Evolutionary conservation across 1,284 basidiomycete species (phyloP).

Genomic region (Ceratorhiza oryzae-sativae): DNA sequence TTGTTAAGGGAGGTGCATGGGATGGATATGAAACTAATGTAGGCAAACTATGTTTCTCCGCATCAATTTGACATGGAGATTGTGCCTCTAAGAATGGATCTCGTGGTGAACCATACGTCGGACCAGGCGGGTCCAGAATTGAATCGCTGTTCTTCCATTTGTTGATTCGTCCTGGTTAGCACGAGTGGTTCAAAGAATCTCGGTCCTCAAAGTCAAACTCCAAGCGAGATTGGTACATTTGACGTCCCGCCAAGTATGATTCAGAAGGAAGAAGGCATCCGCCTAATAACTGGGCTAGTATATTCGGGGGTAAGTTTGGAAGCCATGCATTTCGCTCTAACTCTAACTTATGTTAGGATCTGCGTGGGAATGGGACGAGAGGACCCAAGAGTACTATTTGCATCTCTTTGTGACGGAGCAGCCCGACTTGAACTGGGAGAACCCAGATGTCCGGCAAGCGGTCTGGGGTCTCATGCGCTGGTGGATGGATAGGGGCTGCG

Average conservation of each 20-base stretch:
- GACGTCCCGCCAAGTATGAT: constrained; percentile 69
- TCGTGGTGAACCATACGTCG: constrained; percentile 83
- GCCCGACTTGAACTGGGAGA: constrained; percentile 83
- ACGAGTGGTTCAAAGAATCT: constrained; percentile 77
- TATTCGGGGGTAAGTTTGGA: constrained; percentile 64
- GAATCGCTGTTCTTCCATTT: not conserved
- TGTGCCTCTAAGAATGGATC: constrained; percentile 64
- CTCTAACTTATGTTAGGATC: constrained; percentile 53
- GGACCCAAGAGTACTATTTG: constrained; percentile 75
- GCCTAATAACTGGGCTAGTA: constrained; percentile 76
- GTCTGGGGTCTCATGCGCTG: constrained; percentile 73
- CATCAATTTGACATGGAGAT: not conserved
- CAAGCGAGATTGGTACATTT: constrained; percentile 79
- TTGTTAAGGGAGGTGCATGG: constrained; percentile 66
- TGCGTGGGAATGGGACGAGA: constrained; percentile 76
- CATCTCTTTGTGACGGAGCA: constrained; percentile 74
- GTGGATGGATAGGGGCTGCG: constrained; percentile 76
- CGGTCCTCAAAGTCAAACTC: constrained; percentile 62
- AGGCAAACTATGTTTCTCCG: constrained; percentile 44
- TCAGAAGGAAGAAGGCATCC: constrained; percentile 61
- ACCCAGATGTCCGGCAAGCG: constrained; percentile 65
- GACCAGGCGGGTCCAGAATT: constrained; percentile 59
- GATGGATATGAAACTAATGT: constrained; percentile 76
- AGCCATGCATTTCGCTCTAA: not conserved
- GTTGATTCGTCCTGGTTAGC: constrained; percentile 51